Evolutionary conservation across 2,329 filamentous ascomycete species (phyloP).

Genomic region (Aquanectria penicillioides): DNA sequence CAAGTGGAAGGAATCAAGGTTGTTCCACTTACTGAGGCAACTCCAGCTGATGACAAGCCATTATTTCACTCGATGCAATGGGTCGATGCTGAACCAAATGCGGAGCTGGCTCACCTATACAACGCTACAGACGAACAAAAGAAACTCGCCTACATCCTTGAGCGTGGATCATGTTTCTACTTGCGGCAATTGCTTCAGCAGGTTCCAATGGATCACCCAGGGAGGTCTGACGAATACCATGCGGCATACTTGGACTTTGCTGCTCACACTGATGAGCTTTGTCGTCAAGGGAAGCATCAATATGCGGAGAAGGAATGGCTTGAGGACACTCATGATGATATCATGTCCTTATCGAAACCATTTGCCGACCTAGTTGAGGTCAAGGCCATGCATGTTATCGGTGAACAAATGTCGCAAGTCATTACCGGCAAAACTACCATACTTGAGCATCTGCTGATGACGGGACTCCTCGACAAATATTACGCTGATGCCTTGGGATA

Average conservation of each 20-base stretch:
- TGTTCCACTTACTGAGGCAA: background rate
- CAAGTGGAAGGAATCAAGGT: background rate
- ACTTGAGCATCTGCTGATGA: background rate
- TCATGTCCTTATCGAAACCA: background rate
- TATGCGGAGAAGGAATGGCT: background rate
- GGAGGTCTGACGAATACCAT: background rate
- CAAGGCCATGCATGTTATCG: background rate
- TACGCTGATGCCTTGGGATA: background rate
- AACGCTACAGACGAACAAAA: background rate
- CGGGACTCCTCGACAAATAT: background rate
- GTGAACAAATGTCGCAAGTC: background rate
- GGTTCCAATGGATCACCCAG: background rate
- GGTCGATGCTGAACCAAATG: background rate
- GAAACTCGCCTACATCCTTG: background rate
- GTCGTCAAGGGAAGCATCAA: background rate
- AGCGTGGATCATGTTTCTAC: background rate
- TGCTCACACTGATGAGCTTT: background rate
- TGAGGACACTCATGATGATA: background rate
- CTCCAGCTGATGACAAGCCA: background rate
- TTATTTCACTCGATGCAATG: conserved; percentile 1
- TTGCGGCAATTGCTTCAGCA: background rate
- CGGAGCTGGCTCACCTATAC: too few relatives aligned
- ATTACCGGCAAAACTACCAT: background rate
- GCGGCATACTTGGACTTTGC: background rate
- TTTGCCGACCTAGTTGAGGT: background rate